Base-by-base conservation (phyloP, 2,329 filamentous ascomycete genomes). In the Hymenoscyphus fraxineus region DNA sequence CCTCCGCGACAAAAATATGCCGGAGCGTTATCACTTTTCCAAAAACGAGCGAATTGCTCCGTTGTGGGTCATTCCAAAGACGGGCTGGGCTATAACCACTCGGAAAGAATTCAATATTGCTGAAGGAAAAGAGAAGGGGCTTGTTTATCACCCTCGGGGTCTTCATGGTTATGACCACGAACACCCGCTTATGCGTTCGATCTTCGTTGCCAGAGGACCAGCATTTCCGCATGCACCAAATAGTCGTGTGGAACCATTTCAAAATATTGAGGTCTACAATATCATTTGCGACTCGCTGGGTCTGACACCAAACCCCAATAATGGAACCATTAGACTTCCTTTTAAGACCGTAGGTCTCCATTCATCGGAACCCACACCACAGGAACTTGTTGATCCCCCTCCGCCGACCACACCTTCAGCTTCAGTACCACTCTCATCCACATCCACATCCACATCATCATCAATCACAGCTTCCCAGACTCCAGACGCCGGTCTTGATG, bases 181-280 rank as follows among this genome's bases (percentile, higher is more conserved):
- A 73, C 89, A 99, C 75, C 93, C 94, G 0, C 81, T 99, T 56
- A 99, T 99, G 95, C 83, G 95, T 47, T 94, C 95, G 0, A 96
- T 99, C 55, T 99, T 99, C 72, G 83, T 98, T 59, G 95, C 95
- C 1, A 83, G 92, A 47, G 95, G 95, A 0, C 95, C 95, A 3
- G 93, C 94, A 0, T 99, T 99, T 74, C 91, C 92, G 0, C 93
- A 97, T 72, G 80, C 85, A 47, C 87, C 91, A 0, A 93, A 95
- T 71, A 96, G 91, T 76, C 85, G 88, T 68, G 78, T 98, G 39
- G 86, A 91, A 39, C 81, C 83, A 3, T 98, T 98, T 76, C 93
- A 97, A 85, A 98, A 98, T 69, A 93, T 87, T 65, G 91, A 97
- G 73, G 90, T 98, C 9, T 98, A 98, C 79, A 97, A 97, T 73